Conservation (phyloP, 495 filamentous ascomycete species). For the Neurospora sp. region DNA sequence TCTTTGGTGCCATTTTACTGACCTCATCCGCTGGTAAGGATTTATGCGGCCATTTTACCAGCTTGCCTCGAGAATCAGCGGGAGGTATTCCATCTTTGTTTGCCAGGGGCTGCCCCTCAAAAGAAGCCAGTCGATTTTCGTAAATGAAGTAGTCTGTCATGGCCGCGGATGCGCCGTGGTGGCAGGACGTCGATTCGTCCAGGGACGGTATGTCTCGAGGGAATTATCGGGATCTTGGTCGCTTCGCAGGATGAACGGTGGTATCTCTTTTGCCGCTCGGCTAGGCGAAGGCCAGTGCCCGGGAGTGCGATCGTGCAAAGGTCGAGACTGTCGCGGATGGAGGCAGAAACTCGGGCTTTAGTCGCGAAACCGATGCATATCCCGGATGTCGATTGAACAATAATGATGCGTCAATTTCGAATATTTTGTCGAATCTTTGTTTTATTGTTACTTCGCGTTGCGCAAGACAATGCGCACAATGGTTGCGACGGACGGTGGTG, state of each 20-base stretch:
- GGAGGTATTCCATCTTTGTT: conserved; percentile 59
- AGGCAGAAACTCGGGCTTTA: not conserved
- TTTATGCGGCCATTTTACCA: conserved; percentile 67
- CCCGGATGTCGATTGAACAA: not conserved
- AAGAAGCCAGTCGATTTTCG: conserved; percentile 65
- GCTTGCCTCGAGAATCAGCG: conserved; percentile 47
- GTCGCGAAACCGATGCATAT: not conserved
- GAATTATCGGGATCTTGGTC: not conserved
- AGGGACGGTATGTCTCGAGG: not conserved
- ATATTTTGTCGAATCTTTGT: not conserved
- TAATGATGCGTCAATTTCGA: not conserved
- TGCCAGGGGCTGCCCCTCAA: conserved; percentile 40
- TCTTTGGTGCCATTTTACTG: conserved; percentile 13
- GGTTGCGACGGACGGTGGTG: not conserved
- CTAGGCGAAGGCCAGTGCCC: not conserved
- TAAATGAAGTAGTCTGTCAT: conserved; percentile 41
- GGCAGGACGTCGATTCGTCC: not conserved
- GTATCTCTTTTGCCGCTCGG: not conserved
- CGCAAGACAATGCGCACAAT: not conserved
- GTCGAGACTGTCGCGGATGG: not conserved
- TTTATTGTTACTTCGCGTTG: not conserved
- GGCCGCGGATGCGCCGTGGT: conserved; percentile 7
- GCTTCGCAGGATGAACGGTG: not conserved
- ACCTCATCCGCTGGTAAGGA: conserved; percentile 56
- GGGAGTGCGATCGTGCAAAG: not conserved